Evolutionary conservation across 768 basidiomycete species (phyloP).

Genomic region (Termitomyces sp.): DNA sequence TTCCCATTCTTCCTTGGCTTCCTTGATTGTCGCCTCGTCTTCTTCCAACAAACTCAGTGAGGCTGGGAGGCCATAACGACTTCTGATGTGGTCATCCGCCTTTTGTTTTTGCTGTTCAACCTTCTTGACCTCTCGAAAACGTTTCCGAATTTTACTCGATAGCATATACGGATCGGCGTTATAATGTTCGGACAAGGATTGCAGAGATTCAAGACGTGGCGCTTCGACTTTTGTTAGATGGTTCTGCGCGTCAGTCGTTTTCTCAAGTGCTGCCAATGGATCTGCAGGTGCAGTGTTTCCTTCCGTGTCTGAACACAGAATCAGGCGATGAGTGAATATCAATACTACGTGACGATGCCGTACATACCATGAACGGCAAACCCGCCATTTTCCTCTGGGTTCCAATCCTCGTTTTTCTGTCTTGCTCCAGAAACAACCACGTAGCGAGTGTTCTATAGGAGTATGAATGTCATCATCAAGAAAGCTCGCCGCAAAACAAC

Average conservation of each 20-base stretch:
- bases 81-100: conserved; percentile 70
- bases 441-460: conserved; percentile 84
- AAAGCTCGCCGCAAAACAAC: neutral
- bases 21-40: conserved; percentile 52
- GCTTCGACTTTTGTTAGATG: conserved; percentile 69
- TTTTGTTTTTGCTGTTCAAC: conserved; percentile 62
- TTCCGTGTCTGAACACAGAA: conserved; percentile 57
- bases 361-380: conserved; percentile 79
- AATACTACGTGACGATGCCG: neutral
- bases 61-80: conserved; percentile 73
- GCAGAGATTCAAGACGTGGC: conserved; percentile 79
- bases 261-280: conserved; percentile 86
- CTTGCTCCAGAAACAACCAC: conserved; percentile 91
- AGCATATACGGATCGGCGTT: conserved; percentile 86
- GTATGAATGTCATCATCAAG: neutral
- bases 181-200: conserved; percentile 70
- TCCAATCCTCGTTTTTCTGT: conserved; percentile 94
- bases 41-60: conserved; percentile 63
- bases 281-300: conserved; percentile 61
- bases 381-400: conserved; percentile 94
- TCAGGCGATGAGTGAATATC: neutral
- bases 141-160: conserved; percentile 70
- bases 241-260: conserved; percentile 76
- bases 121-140: conserved; percentile 87
- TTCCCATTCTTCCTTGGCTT: conserved; percentile 65